Evolutionary conservation across 2,329 filamentous ascomycete species (phyloP).

Genomic region (Fusarium miscanthi): DNA sequence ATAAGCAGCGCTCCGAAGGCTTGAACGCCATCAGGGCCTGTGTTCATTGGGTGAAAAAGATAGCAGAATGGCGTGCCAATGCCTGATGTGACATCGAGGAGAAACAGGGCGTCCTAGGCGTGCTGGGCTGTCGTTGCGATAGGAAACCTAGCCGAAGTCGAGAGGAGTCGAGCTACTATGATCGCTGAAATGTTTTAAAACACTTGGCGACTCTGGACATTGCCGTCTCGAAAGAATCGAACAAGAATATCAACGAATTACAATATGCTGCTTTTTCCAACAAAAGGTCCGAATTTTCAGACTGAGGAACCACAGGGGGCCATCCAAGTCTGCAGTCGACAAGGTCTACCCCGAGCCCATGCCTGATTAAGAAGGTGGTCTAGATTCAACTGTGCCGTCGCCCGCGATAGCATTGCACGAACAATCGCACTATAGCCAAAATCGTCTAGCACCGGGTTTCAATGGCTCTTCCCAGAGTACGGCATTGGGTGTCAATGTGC

Average conservation of each 20-base stretch:
- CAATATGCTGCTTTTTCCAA: constrained; percentile 8
- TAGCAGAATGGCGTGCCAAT: constrained; percentile 34
- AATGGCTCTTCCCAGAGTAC: neutral
- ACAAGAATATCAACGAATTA: constrained; percentile 5
- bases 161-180: neutral
- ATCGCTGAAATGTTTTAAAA: neutral
- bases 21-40: constrained; percentile 27
- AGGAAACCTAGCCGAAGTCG: neutral
- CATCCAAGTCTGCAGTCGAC: constrained; percentile 24
- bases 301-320: constrained; percentile 23
- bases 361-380: constrained; percentile 33
- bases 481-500: constrained; percentile 21
- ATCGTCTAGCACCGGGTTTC: constrained; percentile 29
- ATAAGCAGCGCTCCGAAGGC: constrained; percentile 38
- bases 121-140: neutral
- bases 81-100: constrained; percentile 18
- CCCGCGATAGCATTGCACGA: constrained; percentile 21
- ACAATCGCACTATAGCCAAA: constrained; percentile 19
- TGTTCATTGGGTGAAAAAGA: constrained; percentile 31
- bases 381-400: constrained; percentile 26
- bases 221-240: constrained; percentile 6
- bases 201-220: neutral
- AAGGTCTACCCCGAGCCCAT: constrained; percentile 18
- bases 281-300: constrained; percentile 43
- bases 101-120: neutral